Base-by-base conservation (phyloP, 108 stramenopile species). In the Aureococcus anophagefferens region DNA sequence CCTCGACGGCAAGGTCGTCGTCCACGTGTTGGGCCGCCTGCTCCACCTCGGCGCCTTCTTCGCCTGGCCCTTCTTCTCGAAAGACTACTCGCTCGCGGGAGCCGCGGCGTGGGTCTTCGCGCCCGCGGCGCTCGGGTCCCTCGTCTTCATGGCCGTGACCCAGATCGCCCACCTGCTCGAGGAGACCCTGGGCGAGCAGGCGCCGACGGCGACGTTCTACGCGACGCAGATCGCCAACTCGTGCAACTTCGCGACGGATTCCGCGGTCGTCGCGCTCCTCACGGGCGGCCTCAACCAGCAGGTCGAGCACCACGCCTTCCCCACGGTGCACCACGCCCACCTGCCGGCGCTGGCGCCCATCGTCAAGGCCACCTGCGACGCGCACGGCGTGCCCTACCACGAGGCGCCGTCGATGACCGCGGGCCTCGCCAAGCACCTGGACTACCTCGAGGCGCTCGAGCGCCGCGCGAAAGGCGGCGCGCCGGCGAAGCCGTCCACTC, bases 281-380 rank as follows among this genome's bases (percentile, higher is more conserved):
- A 40, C 46, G 29, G 72, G 72, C 37, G 85, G 85, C 37, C 72
- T 88, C 51, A 88, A 88, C 67, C 62, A 78, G 18, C 88, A 88
- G 63, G 83, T 86, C 71, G 87, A 88, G 72, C 87, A 88, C 62
- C 87, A 88, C 68, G 62, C 85, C 33, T 88, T 88, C 68, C 88
- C 87, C 18, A 76, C 84, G 21, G 37, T 88, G 67, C 79, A 82
- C 66, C 88, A 88, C 69, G 77, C 81, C 68, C 90, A 93, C 81
- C 86, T 90, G 75, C 89, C 89, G 21, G 78, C 73, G 30, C 89
- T 93, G 66, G 84, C 89, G 5, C 89, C 89, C 28, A 80, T 89
- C 62, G 90, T 93, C 37, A 67, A 74, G 64, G 67, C 80, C 33
- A 86, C 83, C 16, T 91, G 90, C 70, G 74, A 78, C 69, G 85